Conservation (phyloP, 805 yeast species). For the Nakazawaea peltata region DNA sequence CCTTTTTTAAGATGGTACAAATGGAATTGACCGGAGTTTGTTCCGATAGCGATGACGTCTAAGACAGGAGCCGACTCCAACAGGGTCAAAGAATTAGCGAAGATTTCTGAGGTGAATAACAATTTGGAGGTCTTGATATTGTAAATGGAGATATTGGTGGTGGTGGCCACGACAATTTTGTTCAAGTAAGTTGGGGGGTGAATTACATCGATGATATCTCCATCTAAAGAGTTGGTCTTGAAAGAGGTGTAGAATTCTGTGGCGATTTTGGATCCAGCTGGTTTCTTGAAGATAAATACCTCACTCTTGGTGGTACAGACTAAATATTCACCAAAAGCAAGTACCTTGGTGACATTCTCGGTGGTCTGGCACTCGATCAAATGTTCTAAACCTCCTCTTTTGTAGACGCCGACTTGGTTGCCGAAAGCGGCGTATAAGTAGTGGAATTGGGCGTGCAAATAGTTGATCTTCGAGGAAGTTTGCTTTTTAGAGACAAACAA, state of each 20-base stretch:
- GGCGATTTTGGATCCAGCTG: constrained; percentile 31
- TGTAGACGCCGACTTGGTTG: constrained; percentile 65
- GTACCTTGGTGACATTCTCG: constrained; percentile 37
- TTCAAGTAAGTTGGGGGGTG: constrained; percentile 93
- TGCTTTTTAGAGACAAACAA: constrained; percentile 80
- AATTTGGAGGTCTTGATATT: constrained; percentile 75
- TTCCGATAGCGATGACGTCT: constrained; percentile 76
- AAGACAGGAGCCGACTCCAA: constrained; percentile 81
- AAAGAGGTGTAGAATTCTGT: constrained; percentile 65
- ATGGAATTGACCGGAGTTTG: constrained; percentile 55
- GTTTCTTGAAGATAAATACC: constrained; percentile 23
- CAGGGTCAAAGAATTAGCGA: constrained; percentile 53
- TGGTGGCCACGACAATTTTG: constrained; percentile 80
- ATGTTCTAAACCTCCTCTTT: constrained; percentile 65
- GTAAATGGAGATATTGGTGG: constrained; percentile 48
- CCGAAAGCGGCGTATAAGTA: constrained; percentile 74
- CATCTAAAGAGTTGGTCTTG: constrained; percentile 51
- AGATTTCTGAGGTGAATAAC: constrained; percentile 41
- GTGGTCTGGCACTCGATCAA: constrained; percentile 20
- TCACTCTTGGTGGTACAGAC: constrained; percentile 41
- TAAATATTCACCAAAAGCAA: constrained; percentile 73
- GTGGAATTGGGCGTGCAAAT: constrained; percentile 75
- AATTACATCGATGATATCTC: constrained; percentile 56
- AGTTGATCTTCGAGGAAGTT: constrained; percentile 61
- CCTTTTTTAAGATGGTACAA: constrained; percentile 66